These are phyloP conservation scores for Wickerhamomyces alni DNA, from an alignment of 805 yeast species.

Conservation along the genomic window DNA sequence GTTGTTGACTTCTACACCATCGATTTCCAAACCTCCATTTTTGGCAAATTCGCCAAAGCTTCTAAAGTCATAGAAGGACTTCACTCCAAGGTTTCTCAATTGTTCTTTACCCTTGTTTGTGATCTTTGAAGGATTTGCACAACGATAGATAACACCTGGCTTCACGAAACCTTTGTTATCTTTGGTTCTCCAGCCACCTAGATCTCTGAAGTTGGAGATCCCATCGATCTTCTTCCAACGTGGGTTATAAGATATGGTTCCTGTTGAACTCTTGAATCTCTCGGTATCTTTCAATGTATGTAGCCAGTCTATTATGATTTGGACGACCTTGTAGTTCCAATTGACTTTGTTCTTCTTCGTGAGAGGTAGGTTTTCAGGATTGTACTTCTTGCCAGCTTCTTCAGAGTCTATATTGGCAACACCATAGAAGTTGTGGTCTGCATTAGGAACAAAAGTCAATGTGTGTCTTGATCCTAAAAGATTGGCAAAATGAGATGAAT, in stretches of 20 bases:
- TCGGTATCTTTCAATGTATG: conserved; percentile 39
- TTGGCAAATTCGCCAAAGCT: conserved; percentile 48
- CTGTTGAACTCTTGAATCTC: conserved; percentile 41
- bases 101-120: conserved; percentile 45
- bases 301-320: conserved; percentile 43
- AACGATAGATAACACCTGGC: conserved; percentile 51
- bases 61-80: conserved; percentile 61
- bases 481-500: conserved; percentile 54
- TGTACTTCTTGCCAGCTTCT: conserved; percentile 23
- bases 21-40: conserved; percentile 38
- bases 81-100: conserved; percentile 35
- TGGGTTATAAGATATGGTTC: conserved; percentile 33
- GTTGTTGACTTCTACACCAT: conserved; percentile 43
- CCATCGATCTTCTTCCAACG: conserved; percentile 66
- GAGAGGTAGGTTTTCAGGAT: conserved; percentile 38
- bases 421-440: conserved; percentile 82
- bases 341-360: conserved; percentile 44
- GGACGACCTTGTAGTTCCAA: conserved; percentile 49
- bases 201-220: conserved; percentile 66
- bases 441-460: conserved; percentile 52
- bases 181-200: conserved; percentile 62
- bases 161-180: conserved; percentile 37
- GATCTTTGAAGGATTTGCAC: conserved; percentile 52
- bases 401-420: conserved; percentile 27
- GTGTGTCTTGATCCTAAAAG: conserved; percentile 49